Conservation (phyloP, 257 asterid genomes). For the Penstemon barbatus region DNA sequence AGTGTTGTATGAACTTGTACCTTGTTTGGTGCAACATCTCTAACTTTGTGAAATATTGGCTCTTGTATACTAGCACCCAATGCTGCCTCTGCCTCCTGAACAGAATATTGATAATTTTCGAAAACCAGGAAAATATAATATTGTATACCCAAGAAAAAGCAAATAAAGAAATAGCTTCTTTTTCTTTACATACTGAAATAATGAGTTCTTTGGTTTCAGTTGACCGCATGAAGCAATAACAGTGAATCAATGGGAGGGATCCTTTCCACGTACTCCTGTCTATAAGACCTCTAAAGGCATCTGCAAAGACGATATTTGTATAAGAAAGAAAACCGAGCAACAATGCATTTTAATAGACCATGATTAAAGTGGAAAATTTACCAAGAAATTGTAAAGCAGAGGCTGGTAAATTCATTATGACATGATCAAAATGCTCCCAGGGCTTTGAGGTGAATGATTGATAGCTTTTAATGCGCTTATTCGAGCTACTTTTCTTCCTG, state of each 20-base stretch:
- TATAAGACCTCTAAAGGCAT: conserved; percentile 68
- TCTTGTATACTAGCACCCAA: conserved; percentile 57
- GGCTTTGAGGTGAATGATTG: conserved; percentile 55
- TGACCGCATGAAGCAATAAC: conserved; percentile 89
- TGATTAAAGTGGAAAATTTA: conserved; percentile 26
- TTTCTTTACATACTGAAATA: conserved; percentile 50
- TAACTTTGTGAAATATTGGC: conserved; percentile 64
- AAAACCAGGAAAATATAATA: too few species aligned
- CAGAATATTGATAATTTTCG: background rate
- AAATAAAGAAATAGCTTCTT: background rate
- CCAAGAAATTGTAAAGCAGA: conserved; percentile 90
- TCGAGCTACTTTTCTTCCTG: conserved; percentile 51
- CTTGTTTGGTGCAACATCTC: conserved; percentile 98
- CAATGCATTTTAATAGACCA: background rate
- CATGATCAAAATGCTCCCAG: conserved; percentile 93
- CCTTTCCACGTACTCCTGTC: conserved; percentile 72
- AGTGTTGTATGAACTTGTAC: conserved; percentile 33
- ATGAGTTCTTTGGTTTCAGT: conserved; percentile 61
- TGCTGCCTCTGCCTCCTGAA: conserved; percentile 78
- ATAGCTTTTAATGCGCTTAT: conserved; percentile 52
- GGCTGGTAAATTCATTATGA: conserved; percentile 94
- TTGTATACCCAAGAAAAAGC: background rate
- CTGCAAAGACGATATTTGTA: conserved; percentile 38
- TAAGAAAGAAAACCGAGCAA: too few species aligned
- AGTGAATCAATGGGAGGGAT: conserved; percentile 83